Evolutionary conservation across 371 early-diverging fungal species (phyloP), one percentile per base, ranked within the genome.

Genomic region (Mucor plumbeus): DNA sequence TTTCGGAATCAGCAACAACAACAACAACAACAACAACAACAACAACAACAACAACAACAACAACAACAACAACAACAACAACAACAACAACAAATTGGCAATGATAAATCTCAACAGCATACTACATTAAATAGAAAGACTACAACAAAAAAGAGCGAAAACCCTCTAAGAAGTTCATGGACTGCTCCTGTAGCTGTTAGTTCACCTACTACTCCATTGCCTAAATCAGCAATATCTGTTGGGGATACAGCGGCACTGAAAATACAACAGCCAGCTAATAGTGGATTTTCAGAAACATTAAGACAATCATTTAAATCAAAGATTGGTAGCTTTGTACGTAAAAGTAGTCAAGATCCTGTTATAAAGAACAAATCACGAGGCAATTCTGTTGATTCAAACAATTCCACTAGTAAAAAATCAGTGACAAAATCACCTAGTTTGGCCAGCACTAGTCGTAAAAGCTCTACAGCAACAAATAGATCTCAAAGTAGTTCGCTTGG

Each of bases 401-500:
- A 41, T n/a, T 13, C 48, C n/a, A 40, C 9, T 19, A 36, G 41
- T 13, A 10, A 26, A 8, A 63, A 41, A 41, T 47, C 68, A 41
- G 33, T 53, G 19, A 61, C 70, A 41, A 64, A 64, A 41, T 61
- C 65, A 9, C 57, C 70, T n/a, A 69, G 48, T 31, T 10, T 68
- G 31, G 21, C 60, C 5, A 59, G 59, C 26, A 44, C 44, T 13
- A 67, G 67, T 47, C 44, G 70, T 6, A 69, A 69, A 44, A 69
- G 55, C 41, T 69, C 70, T 5, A 64, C 61, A 14, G 47, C 60
- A 0, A 60, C 64, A 1, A 64, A 41, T 35, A 13, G 19, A 63
- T 41, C 64, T 5, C n/a, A 26, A 64, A 55, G 65, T 69, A 62
- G 73, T 71, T 7, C 69, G 65, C 36, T 86, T 81, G 60, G 87